Evolutionary conservation across 345 rosid species (phyloP), one percentile per base, ranked within the genome.

Genomic region (Firmiana major): DNA sequence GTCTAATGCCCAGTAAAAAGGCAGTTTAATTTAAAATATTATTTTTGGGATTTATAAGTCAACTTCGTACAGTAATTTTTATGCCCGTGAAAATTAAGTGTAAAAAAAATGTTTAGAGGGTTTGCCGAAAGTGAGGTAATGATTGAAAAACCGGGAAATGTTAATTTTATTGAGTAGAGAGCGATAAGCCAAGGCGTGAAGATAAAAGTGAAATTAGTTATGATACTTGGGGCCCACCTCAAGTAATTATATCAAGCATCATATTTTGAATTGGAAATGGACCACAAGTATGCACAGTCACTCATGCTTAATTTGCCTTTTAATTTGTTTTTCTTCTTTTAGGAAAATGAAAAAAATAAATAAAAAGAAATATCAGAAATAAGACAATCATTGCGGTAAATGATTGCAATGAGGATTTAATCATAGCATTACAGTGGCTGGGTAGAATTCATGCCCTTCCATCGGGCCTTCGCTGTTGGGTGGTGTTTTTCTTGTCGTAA

Each of bases 221-320:
- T 83, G 71, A 82, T 80, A 71, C 51, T 26, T 8, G 38, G 81
- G 82, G 45, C 81, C 83, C n/a, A n/a, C n/a, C 76, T 31, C 34
- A 31, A 59, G 51, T 51, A 46, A 82, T 80, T 67, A 82, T 82
- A 73, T 71, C 63, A 46, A 57, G 77, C 87, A 68, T 58, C 71
- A 71, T 60, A 40, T 59, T 46, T 71, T 68, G 63, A 78, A 68
- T 70, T 13, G 4, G 10, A 24, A 46, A 7, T 49, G 58, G 82
- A 51, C 58, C 57, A 58, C 43, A 45, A 36, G 9, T 28, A 45
- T 62, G 53, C 21, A 28, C 17, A 42, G 63, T 69, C 43, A 62
- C 19, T 36, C 10, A 36, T 26, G 46, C 24, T 34, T 38, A 4
- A 1, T 34, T 42, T 34, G 53, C 31, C 7, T 34, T 49, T 4